Conservation (phyloP, 352 stramenopile species). For the Phytophthora sojae region DNA sequence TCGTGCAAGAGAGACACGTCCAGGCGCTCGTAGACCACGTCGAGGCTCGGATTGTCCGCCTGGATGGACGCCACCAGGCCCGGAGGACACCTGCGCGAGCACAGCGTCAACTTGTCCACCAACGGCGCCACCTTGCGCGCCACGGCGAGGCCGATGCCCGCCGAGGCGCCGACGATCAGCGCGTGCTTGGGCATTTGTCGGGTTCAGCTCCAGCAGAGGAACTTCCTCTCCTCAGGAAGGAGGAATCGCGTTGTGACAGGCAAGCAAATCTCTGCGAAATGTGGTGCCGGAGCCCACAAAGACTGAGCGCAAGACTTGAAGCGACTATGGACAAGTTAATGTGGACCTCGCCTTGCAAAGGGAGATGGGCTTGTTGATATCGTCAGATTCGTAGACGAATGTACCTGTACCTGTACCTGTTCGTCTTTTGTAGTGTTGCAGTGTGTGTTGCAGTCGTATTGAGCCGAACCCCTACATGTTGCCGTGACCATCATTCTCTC, state of each 20-base stretch:
- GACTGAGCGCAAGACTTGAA: not conserved
- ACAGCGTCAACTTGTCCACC: conserved; percentile 41
- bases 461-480: not conserved
- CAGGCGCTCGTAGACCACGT: conserved; percentile 35
- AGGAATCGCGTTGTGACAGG: conserved; percentile 20
- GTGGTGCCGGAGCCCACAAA: conserved; percentile 21
- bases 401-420: conserved; percentile 17
- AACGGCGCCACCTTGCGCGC: conserved; percentile 32
- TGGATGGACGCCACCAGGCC: conserved; percentile 33
- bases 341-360: conserved; percentile 13
- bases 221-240: too few species aligned
- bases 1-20: conserved; percentile 45
- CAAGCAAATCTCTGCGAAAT: conserved; percentile 38
- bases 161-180: conserved; percentile 37
- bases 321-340: conserved; percentile 7
- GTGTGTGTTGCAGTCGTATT: too few species aligned
- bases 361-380: not conserved
- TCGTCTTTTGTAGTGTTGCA: too few species aligned
- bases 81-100: conserved; percentile 28
- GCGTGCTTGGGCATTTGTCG: conserved; percentile 34
- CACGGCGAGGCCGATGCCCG: conserved; percentile 35
- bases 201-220: too few species aligned
- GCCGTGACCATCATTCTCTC: conserved; percentile 4
- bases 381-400: conserved; percentile 16
- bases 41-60: conserved; percentile 21